phyloP scores from a whole-genome alignment of 164 flowering plant species.

The Stephania yunnanensis region DNA sequence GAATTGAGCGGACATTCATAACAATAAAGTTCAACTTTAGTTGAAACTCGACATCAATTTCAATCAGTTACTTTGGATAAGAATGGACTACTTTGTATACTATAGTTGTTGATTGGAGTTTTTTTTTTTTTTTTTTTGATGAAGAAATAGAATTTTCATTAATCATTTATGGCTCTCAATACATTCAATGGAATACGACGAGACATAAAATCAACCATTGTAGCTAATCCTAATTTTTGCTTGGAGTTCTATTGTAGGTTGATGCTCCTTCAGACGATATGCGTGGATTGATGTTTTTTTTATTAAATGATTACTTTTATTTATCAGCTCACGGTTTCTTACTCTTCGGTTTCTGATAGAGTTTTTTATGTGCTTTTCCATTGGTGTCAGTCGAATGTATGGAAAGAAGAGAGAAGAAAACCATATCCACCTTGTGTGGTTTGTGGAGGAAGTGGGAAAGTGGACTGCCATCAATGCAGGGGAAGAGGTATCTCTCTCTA shows the following conservation, averaged over 20 bases:
- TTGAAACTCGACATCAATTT: neutral
- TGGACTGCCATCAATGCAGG: conserved; percentile 51
- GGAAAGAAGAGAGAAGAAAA: conserved; percentile 35
- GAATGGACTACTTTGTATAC: neutral
- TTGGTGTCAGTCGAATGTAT: conserved; percentile 59
- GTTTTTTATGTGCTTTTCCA: neutral
- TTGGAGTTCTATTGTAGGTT: neutral
- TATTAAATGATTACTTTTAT: neutral
- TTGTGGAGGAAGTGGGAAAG: conserved; percentile 69
- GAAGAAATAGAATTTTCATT: no score
- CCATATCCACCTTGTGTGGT: conserved; percentile 70
- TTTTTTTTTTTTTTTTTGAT: no score
- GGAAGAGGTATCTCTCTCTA: conserved; percentile 57
- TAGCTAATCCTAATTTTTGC: neutral
- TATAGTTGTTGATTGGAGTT: neutral
- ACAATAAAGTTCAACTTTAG: neutral
- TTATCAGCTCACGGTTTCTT: neutral
- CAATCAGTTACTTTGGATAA: neutral
- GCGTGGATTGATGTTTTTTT: neutral
- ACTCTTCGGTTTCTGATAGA: neutral
- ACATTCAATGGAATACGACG: no score
- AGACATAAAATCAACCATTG: neutral
- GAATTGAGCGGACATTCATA: neutral
- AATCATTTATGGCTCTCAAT: no score
- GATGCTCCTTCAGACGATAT: neutral